Conservation (phyloP, 2,329 filamentous ascomycete species). For the Aspergillus aculeatus region DNA sequence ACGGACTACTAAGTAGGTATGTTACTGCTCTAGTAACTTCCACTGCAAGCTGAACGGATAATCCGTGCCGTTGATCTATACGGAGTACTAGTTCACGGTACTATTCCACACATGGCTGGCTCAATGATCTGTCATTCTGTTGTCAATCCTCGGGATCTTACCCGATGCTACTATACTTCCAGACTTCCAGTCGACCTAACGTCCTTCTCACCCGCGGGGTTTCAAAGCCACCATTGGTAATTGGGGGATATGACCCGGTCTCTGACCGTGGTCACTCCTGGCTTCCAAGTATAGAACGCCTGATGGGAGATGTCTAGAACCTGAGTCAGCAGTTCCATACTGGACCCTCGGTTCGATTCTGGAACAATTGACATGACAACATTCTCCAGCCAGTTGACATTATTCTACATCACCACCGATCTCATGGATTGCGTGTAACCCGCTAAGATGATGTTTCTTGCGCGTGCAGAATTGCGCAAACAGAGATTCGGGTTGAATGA, state of each 20-base stretch:
- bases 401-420: not conserved
- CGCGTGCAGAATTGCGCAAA: not conserved
- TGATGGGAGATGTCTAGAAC: conserved; percentile 12
- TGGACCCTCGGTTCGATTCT: conserved; percentile 7
- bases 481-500: not conserved
- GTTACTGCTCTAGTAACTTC: not conserved
- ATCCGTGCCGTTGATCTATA: conserved; percentile 1
- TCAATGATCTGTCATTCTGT: not conserved
- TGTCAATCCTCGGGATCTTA: not conserved
- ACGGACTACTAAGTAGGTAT: too few species aligned
- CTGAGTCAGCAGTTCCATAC: conserved; percentile 3
- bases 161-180: not conserved
- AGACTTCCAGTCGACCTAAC: not conserved
- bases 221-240: not conserved
- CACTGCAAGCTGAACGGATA: not conserved
- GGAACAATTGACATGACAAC: conserved; percentile 8
- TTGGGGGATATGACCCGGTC: too few species aligned
- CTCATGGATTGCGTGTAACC: conserved; percentile 4
- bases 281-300: conserved; percentile 10
- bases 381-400: conserved; percentile 8
- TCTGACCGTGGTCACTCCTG: not conserved
- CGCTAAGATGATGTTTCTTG: not conserved
- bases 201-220: not conserved
- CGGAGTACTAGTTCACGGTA: not conserved
- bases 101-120: not conserved